Base-by-base conservation (phyloP, 768 basidiomycete genomes). In the Pleurotus sapidus region DNA sequence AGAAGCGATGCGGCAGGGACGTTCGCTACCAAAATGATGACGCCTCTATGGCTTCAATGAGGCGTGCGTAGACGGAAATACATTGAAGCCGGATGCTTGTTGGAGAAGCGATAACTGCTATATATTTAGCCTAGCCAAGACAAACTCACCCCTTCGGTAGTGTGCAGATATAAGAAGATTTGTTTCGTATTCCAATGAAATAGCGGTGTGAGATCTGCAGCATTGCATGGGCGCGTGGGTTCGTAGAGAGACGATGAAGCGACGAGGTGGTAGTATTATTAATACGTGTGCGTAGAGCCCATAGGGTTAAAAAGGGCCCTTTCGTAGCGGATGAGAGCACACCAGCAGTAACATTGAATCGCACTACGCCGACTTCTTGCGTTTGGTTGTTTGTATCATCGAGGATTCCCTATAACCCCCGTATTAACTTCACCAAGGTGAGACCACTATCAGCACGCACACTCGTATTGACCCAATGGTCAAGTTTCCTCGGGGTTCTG, bases 121-220 rank as follows among this genome's bases (percentile, higher is more conserved):
- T 17, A 40, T 24, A 25, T 42, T 14, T 20, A 56, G 25, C 9
- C 25, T 27, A 55, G 46, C 15, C 34, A 50, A 46, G 12, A n/a
- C 4, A 17, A 39, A 64, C 90, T 74, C 67, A 93, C 93, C 47
- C 91, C 86, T 69, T 88, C 74, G 0, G 78, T 70, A 55, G 45
- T 56, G 55, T 56, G 83, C 34, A 96, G 80, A 65, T 91, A 94
- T 11, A 95, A 69, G 69, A 96, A 95, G 9, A 96, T 67, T 67
- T 96, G 94, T 71, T 96, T 96, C n/a, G 94, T 95, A 71, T 96
- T 96, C 93, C 93, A 96, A 72, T 95, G 76, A 73, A 95, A 96
- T 27, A 96, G 77, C 11, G 94, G 84, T 7, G 82, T 76, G 4
- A 96, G 76, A 72, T 96, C 94, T 94, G 61, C 47, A 20, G 37